Base-by-base conservation (phyloP, 768 basidiomycete species). In the Cytidiella melzeri region DNA sequence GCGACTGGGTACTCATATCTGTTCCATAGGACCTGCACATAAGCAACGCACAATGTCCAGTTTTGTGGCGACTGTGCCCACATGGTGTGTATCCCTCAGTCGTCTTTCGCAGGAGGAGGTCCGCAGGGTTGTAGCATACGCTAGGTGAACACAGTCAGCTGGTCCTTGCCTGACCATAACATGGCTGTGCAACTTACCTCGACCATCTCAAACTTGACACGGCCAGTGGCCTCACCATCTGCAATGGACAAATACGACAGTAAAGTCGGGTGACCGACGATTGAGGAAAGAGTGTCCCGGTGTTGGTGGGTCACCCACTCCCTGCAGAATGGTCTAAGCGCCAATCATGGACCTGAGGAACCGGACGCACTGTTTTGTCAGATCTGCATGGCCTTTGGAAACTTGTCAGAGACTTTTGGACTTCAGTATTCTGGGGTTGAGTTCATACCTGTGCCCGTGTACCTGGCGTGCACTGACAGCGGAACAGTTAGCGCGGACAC, bases 251-350 rank as follows among this genome's bases (percentile, higher is more conserved):
- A 74, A 64, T 87, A 99, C 2, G 90, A 90, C 12, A 83, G 72
- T 48, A 99, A 69, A 0, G 89, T 77, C 3, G 92, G 79, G 65
- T 99, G 96, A 2, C 95, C 92, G 40, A 93, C 83, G 54, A 98
- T 93, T 7, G 94, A 87, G 20, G 94, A 73, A 53, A 91, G 71
- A n/a, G 92, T 94, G 65, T 98, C 95, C 37, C 95, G 83, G 69
- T 97, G 94, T 62, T 97, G 95, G 68, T 97, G 92, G 5, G 92
- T 96, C 41, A 95, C 68, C 95, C 95, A 98, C 63, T 98, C 95
- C 68, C 95, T 98, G 61, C 2, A 4, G 45, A 15, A 26, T 34
- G 47, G 51, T 18, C 56, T 61, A 55, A 57, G 57, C 10, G 49
- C 43, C 28, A 47, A 42, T 37, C 26, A 27, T 41, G 54, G 25